These are phyloP conservation scores for Rhododendron ferrugineum DNA, from an alignment of 148 eudicot species.

Conservation along the genomic window DNA sequence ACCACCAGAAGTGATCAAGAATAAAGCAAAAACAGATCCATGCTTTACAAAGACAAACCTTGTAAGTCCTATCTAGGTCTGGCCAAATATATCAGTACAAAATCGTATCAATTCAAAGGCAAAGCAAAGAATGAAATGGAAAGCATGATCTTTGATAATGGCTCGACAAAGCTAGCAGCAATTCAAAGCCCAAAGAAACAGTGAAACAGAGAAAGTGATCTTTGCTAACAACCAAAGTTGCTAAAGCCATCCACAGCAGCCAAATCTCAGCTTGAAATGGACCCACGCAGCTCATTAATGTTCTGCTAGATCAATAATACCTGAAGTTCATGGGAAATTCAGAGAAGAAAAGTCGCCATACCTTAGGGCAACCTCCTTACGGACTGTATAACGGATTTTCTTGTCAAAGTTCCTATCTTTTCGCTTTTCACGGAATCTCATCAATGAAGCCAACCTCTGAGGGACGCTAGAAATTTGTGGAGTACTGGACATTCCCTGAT, in stretches of 20 bases:
- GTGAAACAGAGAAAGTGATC: background rate
- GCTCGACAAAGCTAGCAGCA: background rate
- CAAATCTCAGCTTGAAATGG: background rate
- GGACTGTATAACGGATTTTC: constrained; percentile 81
- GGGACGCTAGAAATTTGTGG: constrained; percentile 61
- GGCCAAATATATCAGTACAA: background rate
- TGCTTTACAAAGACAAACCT: background rate
- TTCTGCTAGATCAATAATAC: background rate
- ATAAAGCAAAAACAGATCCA: background rate
- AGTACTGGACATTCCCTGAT: constrained; percentile 44
- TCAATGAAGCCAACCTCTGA: constrained; percentile 70
- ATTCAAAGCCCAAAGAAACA: background rate
- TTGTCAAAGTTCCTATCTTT: constrained; percentile 76
- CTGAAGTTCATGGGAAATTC: background rate
- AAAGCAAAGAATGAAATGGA: background rate
- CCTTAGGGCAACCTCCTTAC: constrained; percentile 85
- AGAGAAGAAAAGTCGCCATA: constrained; percentile 16
- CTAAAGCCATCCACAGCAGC: background rate
- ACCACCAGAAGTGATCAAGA: background rate
- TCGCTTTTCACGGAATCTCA: constrained; percentile 75
- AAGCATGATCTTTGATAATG: background rate
- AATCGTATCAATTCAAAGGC: background rate
- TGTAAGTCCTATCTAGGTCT: background rate
- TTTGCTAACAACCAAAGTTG: background rate
- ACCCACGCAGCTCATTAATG: background rate